Evolutionary conservation across 164 flowering plant species (phyloP).

Genomic region (Liriodendron chinense): DNA sequence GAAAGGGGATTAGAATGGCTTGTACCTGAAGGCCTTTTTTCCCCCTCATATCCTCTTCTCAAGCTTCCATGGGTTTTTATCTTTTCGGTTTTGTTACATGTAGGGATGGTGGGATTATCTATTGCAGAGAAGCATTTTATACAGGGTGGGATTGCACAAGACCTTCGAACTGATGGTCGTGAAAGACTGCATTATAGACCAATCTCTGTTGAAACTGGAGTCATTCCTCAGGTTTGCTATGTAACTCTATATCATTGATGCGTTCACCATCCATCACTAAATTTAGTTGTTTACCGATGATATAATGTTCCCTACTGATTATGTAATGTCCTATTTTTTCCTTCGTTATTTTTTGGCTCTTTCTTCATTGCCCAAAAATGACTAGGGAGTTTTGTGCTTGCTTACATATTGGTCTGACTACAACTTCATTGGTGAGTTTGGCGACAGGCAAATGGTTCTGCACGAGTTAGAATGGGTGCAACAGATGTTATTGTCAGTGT

Average conservation of each 20-base stretch:
- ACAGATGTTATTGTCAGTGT: slow-evolving; percentile 95
- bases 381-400: background rate
- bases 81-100: slow-evolving; percentile 1
- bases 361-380: background rate
- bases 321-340: background rate
- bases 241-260: background rate
- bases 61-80: background rate
- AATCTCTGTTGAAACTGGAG: slow-evolving; percentile 74
- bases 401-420: background rate
- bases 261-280: too few relatives aligned
- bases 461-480: slow-evolving; percentile 82
- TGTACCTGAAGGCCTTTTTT: too few relatives aligned
- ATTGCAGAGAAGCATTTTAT: slow-evolving; percentile 75
- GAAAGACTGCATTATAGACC: slow-evolving; percentile 70
- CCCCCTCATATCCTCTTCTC: too few relatives aligned
- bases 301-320: too few relatives aligned
- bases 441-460: slow-evolving; percentile 87
- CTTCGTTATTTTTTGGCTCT: background rate
- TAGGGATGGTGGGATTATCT: slow-evolving; percentile 83
- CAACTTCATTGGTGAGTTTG: background rate
- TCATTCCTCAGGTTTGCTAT: slow-evolving; percentile 75
- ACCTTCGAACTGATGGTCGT: slow-evolving; percentile 89
- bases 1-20: too few relatives aligned
- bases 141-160: slow-evolving; percentile 86
- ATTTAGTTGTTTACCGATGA: too few relatives aligned